Conservation (phyloP, 148 eudicot species). For the Camellia lanceoleosa region DNA sequence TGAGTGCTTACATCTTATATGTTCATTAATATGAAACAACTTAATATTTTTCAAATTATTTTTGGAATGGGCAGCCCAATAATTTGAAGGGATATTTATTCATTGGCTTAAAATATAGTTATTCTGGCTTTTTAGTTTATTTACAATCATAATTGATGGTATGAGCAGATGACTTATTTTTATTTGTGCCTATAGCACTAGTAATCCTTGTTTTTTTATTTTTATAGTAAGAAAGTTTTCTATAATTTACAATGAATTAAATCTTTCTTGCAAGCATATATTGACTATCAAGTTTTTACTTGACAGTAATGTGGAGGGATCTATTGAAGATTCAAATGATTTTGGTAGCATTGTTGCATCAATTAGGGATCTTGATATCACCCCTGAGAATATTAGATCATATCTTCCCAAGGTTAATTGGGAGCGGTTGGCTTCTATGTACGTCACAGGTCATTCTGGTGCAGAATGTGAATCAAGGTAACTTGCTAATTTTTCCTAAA, state of each 20-base stretch:
- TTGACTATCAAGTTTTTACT: background rate
- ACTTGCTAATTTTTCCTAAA: background rate
- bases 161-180: background rate
- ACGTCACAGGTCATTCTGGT: conserved; percentile 56
- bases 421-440: conserved; percentile 63
- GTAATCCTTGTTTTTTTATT: background rate
- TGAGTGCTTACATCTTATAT: background rate
- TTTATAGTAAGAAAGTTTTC: background rate
- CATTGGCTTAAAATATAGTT: background rate
- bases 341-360: conserved; percentile 51
- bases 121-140: conserved; percentile 5
- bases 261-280: background rate
- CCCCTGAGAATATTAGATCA: conserved; percentile 52
- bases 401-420: conserved; percentile 77
- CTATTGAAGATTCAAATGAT: conserved; percentile 26
- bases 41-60: background rate
- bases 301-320: conserved; percentile 46
- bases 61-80: background rate
- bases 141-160: background rate
- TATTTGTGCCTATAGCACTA: background rate
- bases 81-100: conserved; percentile 1
- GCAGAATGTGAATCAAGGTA: conserved; percentile 86
- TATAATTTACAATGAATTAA: background rate
- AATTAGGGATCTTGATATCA: conserved; percentile 47
- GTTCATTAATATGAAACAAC: background rate